Percentiles rank a stretch among this genome's conserved stretches.
Conservation (phyloP, 2,329 filamentous ascomycete species). For the Botrytis porri region DNA sequence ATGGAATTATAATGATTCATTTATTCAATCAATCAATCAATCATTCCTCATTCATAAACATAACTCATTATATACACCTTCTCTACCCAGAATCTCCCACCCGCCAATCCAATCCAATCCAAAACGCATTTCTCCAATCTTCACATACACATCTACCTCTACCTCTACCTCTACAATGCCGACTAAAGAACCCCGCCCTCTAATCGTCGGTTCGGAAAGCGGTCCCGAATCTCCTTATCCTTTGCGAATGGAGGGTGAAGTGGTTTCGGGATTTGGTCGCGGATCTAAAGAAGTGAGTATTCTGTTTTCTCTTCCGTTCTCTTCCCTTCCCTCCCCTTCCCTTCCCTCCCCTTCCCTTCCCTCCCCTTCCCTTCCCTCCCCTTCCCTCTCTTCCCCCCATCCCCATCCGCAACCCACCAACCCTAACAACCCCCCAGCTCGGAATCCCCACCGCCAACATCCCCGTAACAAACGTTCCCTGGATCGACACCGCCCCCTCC, state of each 20-base stretch:
- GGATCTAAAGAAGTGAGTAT: conserved; percentile 78
- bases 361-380: neutral
- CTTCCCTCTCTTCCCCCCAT: neutral
- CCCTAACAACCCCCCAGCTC: conserved; percentile 52
- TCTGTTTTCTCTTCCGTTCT: neutral
- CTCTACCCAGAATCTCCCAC: no score
- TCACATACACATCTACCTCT: neutral
- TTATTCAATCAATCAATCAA: neutral
- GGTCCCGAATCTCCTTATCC: conserved; percentile 80
- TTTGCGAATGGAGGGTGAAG: conserved; percentile 76
- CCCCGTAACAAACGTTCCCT: conserved; percentile 63
- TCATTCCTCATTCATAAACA: neutral
- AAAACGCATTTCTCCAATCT: neutral
- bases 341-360: neutral
- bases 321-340: neutral
- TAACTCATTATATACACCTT: neutral
- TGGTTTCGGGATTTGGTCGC: conserved; percentile 90
- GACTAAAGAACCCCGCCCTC: conserved; percentile 48
- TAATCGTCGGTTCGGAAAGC: conserved; percentile 67
- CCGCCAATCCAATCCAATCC: neutral
- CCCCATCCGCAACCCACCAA: neutral
- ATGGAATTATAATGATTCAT: neutral
- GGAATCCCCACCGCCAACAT: conserved; percentile 97
- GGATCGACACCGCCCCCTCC: conserved; percentile 62
- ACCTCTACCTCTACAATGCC: conserved; percentile 13